These are phyloP conservation scores for Thermochaetoides thermophila DNA, from an alignment of 495 filamentous ascomycete genomes.

Conservation along the genomic window DNA sequence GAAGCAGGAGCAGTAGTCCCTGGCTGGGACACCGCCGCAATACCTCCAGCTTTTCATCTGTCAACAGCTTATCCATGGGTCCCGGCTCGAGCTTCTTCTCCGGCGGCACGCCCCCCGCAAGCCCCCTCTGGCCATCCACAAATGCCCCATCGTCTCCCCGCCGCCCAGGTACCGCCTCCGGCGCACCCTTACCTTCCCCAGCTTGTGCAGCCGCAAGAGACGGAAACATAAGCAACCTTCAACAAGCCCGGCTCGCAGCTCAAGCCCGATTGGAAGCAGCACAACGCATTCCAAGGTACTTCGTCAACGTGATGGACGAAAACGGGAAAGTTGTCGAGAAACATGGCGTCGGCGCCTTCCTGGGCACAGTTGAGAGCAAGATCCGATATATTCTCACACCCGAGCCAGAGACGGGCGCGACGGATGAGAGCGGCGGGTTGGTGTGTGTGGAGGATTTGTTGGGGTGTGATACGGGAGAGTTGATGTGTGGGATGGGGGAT, in stretches of 20 bases:
- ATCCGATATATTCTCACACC: constrained; percentile 45
- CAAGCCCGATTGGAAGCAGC: constrained; percentile 44
- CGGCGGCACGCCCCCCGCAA: constrained; percentile 9
- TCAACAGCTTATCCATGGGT: constrained; percentile 3
- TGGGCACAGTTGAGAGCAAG: constrained; percentile 40
- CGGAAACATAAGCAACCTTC: constrained; percentile 34
- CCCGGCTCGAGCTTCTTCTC: constrained; percentile 6
- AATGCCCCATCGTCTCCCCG: constrained; percentile 9
- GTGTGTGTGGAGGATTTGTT: constrained; percentile 39
- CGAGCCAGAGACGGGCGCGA: constrained; percentile 33
- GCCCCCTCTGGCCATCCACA: constrained; percentile 19
- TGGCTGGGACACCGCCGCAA: constrained; percentile 19
- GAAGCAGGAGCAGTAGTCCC: too few relatives aligned
- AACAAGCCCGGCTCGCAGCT: constrained; percentile 36
- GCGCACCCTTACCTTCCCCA: not conserved
- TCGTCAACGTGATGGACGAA: constrained; percentile 38
- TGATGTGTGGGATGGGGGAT: constrained; percentile 8
- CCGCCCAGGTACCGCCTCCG: not conserved
- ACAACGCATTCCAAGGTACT: constrained; percentile 33
- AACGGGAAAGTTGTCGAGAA: constrained; percentile 28
- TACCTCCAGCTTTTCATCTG: constrained; percentile 6
- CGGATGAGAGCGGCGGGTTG: constrained; percentile 39
- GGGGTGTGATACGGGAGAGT: constrained; percentile 28
- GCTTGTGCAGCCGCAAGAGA: constrained; percentile 6
- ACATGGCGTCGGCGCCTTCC: constrained; percentile 38